Conservation (phyloP, 1,284 basidiomycete species). For the Cryptococcus neoformans region DNA sequence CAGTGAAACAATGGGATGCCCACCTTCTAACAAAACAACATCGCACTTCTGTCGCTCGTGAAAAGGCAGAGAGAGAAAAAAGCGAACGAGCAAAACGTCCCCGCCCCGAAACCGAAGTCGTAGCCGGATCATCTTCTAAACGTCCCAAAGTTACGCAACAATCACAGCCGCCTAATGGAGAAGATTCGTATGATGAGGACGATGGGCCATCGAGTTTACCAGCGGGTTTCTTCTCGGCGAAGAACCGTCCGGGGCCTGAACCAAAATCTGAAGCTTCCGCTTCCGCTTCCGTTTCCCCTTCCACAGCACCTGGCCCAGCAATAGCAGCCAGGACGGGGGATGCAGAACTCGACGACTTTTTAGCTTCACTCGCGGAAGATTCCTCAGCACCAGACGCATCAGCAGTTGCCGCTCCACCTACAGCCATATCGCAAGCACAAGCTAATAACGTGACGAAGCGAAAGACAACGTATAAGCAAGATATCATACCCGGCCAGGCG, state of each 20-base stretch:
- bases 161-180: not conserved
- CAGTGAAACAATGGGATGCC: constrained; percentile 50
- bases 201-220: constrained; percentile 19
- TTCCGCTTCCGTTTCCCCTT: constrained; percentile 2
- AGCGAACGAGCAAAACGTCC: constrained; percentile 18
- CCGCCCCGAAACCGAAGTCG: constrained; percentile 1
- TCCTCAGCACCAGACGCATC: constrained; percentile 1
- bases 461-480: constrained; percentile 28
- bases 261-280: not conserved
- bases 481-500: constrained; percentile 31
- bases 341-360: constrained; percentile 47
- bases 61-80: constrained; percentile 34
- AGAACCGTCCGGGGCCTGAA: constrained; percentile 9
- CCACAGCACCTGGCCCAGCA: not conserved
- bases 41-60: constrained; percentile 40
- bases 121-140: constrained; percentile 15
- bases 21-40: constrained; percentile 50
- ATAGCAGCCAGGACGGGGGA: constrained; percentile 29
- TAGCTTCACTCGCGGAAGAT: constrained; percentile 41
- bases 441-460: constrained; percentile 8
- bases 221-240: constrained; percentile 40
- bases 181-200: not conserved
- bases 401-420: constrained; percentile 1
- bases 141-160: constrained; percentile 8
- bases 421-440: constrained; percentile 4